Conservation (phyloP, 306 rosid genomes). For the Macrotyloma uniflorum region DNA sequence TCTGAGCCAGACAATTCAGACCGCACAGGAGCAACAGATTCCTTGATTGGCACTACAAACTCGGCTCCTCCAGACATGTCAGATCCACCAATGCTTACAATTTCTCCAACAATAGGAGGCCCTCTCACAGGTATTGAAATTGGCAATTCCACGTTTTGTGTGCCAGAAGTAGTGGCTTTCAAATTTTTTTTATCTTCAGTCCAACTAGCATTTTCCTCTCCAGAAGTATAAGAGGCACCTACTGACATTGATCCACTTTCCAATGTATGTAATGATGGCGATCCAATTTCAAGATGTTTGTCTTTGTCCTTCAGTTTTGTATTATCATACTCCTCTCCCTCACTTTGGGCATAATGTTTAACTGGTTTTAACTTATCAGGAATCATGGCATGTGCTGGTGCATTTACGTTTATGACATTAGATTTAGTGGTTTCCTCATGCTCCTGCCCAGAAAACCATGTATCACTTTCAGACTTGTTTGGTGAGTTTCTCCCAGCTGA, state of each 20-base stretch:
- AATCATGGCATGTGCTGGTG: slow-evolving; percentile 46
- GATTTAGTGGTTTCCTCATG: slow-evolving; percentile 60
- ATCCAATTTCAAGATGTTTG: slow-evolving; percentile 55
- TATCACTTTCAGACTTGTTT: slow-evolving; percentile 67
- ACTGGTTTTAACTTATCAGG: slow-evolving; percentile 47
- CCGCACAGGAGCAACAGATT: slow-evolving; percentile 39
- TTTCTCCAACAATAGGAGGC: slow-evolving; percentile 46
- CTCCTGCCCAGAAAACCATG: slow-evolving; percentile 78
- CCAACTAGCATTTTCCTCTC: slow-evolving; percentile 51
- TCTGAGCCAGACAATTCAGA: slow-evolving; percentile 53
- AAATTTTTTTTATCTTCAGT: slow-evolving; percentile 50
- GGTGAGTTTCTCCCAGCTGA: slow-evolving; percentile 65
- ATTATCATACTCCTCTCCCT: slow-evolving; percentile 48
- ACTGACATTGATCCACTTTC: slow-evolving; percentile 55
- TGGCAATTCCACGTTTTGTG: slow-evolving; percentile 45
- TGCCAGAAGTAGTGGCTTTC: slow-evolving; percentile 49
- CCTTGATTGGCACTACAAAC: slow-evolving; percentile 51
- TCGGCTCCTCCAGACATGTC: slow-evolving; percentile 43
- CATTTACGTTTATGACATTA: slow-evolving; percentile 41
- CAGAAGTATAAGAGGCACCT: slow-evolving; percentile 57
- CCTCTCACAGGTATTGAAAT: slow-evolving; percentile 41
- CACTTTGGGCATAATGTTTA: slow-evolving; percentile 40
- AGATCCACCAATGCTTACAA: slow-evolving; percentile 35
- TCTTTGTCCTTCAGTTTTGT: slow-evolving; percentile 47
- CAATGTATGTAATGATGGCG: slow-evolving; percentile 48